A percentile compares a stretch with the other conserved stretches of the same genome.
phyloP scores from a whole-genome alignment of 257 asterid species.

The Fraxinus cuspidata region DNA sequence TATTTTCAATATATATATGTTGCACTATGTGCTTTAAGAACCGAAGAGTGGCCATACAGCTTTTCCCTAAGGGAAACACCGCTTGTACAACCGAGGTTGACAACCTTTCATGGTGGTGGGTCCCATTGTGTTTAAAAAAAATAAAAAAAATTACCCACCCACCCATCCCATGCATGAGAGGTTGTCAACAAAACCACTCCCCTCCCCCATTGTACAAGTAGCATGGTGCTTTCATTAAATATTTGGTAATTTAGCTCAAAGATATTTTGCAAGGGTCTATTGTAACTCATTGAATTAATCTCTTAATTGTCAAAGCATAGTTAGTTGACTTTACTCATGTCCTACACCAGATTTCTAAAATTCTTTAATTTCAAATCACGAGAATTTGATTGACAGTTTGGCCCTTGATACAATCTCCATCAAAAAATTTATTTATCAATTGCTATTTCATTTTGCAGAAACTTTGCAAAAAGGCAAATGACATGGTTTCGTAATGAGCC shows the following conservation, averaged over 20 bases:
- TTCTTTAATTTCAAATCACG: not conserved
- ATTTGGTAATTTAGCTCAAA: not conserved
- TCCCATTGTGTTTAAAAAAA: no score
- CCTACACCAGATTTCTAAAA: not conserved
- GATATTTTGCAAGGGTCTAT: not conserved
- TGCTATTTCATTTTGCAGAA: constrained; percentile 47
- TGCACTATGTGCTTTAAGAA: not conserved
- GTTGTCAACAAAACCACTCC: no score
- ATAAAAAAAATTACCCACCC: no score
- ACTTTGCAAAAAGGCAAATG: constrained; percentile 92
- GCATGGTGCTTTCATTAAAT: no score
- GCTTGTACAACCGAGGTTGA: no score
- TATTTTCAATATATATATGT: not conserved
- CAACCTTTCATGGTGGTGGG: no score
- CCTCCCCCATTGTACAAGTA: no score
- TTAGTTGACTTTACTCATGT: not conserved
- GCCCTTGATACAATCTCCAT: not conserved
- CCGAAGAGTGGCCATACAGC: not conserved
- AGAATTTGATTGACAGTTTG: not conserved
- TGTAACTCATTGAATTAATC: not conserved
- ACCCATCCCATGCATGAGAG: no score
- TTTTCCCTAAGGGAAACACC: no score
- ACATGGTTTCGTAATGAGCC: constrained; percentile 98
- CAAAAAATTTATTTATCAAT: constrained; percentile 5
- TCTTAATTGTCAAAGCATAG: constrained; percentile 6